Evolutionary conservation across 192 early-diverging fungal species (phyloP), one percentile per base, ranked within the genome.

Genomic region (Gonapodya sp.): DNA sequence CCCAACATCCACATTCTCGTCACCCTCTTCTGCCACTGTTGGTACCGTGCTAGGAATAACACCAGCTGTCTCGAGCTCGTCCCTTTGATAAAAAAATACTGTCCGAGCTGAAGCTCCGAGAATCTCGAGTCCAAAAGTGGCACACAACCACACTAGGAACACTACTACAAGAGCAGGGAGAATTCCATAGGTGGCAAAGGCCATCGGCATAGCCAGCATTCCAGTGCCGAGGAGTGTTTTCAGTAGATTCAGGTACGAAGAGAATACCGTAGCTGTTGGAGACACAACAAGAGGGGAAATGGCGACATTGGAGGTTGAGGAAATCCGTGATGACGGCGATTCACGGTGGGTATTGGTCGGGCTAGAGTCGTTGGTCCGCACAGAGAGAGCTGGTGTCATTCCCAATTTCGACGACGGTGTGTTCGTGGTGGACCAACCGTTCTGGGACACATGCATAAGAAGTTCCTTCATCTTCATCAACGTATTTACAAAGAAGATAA

Each of bases 201-300:
- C 96, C 72, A 90, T 89, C 33, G 96, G 95, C 97, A 99, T 97
- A 36, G 96, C 97, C 33, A 99, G 86, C 95, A 98, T 97, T 1
- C 96, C 98, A 72, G 93, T 92, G n/a, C 97, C 97, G 8, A 98
- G 86, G 83, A 99, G 97, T 0, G 97, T 99, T 82, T 99, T 99
- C 36, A 93, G 89, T 36, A 99, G 87, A 83, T 98, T 99, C 79
- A 96, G 89, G 2, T 89, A 84, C 2, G 92, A 94, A 37, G 90
- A 91, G 35, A 85, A 73, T 0, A 92, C 83, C 0, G 94, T 91
- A 14, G 93, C 95, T 1, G 89, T 92, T 14, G 87, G 86, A n/a
- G n/a, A n/a, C n/a, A n/a, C n/a, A n/a, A n/a, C n/a, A n/a, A n/a
- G n/a, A n/a, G n/a, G n/a, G n/a, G n/a, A n/a, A n/a, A n/a, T n/a